A percentile compares a stretch with the other conserved stretches of the same genome.
phyloP scores from a whole-genome alignment of 345 rosid genomes.

The Heritiera littoralis region DNA sequence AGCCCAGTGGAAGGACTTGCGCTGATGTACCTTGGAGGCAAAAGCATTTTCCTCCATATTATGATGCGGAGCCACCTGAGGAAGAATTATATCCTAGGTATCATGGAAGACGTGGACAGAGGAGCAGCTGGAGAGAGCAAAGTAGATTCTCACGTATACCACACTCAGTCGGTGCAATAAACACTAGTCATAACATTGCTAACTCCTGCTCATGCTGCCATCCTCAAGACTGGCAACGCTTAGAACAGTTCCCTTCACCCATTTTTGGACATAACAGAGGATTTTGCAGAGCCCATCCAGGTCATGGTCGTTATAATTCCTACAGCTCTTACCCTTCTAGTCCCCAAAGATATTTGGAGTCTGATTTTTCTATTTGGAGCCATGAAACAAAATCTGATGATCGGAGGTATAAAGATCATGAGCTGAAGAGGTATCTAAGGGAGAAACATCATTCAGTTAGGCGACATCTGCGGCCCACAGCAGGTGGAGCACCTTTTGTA shows the following conservation, averaged over 20 bases:
- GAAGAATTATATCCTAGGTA: constrained; percentile 28
- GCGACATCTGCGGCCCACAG: constrained; percentile 67
- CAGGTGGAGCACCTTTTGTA: constrained; percentile 86
- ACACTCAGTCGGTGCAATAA: constrained; percentile 49
- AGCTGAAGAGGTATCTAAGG: constrained; percentile 38
- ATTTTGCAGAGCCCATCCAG: constrained; percentile 30
- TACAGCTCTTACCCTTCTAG: constrained; percentile 56
- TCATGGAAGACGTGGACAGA: constrained; percentile 34
- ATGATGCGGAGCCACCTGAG: constrained; percentile 25
- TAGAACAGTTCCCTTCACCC: constrained; percentile 42
- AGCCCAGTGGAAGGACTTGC: constrained; percentile 27
- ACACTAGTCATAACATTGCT: constrained; percentile 36
- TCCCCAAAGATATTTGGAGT: constrained; percentile 55
- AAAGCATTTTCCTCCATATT: constrained; percentile 24
- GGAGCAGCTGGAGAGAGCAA: constrained; percentile 38
- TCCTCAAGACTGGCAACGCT: constrained; percentile 36
- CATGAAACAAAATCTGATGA: constrained; percentile 50
- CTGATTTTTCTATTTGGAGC: constrained; percentile 39
- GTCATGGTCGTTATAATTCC: constrained; percentile 35
- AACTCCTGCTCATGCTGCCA: constrained; percentile 35
- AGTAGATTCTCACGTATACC: constrained; percentile 34
- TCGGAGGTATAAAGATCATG: constrained; percentile 46
- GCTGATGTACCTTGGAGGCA: constrained; percentile 38
- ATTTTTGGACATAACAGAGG: constrained; percentile 27
- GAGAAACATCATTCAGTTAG: constrained; percentile 52